These are phyloP conservation scores for Globisporangium okanoganense DNA, from an alignment of 352 stramenopile genomes.

Conservation along the genomic window DNA sequence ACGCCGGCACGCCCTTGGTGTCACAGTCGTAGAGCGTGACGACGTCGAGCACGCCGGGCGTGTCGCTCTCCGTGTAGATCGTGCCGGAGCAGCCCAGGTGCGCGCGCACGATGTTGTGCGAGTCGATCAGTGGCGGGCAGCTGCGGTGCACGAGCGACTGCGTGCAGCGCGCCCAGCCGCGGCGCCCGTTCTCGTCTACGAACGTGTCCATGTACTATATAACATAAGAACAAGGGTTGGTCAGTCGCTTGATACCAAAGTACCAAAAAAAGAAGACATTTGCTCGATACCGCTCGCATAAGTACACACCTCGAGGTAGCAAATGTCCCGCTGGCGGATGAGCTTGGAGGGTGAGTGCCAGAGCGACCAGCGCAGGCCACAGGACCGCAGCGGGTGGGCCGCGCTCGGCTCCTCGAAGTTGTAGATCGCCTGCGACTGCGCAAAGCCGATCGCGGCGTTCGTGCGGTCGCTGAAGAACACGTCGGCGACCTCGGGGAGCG, in stretches of 20 bases:
- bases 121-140: slow-evolving; percentile 45
- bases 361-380: slow-evolving; percentile 57
- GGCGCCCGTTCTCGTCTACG: slow-evolving; percentile 44
- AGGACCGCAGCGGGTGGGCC: slow-evolving; percentile 49
- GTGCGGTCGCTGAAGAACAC: slow-evolving; percentile 60
- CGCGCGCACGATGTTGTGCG: slow-evolving; percentile 52
- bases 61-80: slow-evolving; percentile 54
- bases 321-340: slow-evolving; percentile 50
- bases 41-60: slow-evolving; percentile 45
- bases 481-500: slow-evolving; percentile 47
- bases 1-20: slow-evolving; percentile 53
- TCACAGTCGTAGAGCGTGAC: slow-evolving; percentile 59
- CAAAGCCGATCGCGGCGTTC: slow-evolving; percentile 56
- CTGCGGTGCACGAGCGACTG: slow-evolving; percentile 65
- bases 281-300: neutral
- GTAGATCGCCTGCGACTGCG: slow-evolving; percentile 58
- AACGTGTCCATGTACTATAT: slow-evolving; percentile 59
- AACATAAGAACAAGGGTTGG: neutral
- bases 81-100: slow-evolving; percentile 56
- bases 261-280: neutral
- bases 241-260: neutral
- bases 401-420: slow-evolving; percentile 36
- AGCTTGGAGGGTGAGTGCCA: slow-evolving; percentile 60
- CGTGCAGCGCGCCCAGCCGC: slow-evolving; percentile 56
- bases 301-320: slow-evolving; percentile 43